Evolutionary conservation across 2,329 filamentous ascomycete genomes (phyloP).

Genomic region (Fusarium virguliforme): DNA sequence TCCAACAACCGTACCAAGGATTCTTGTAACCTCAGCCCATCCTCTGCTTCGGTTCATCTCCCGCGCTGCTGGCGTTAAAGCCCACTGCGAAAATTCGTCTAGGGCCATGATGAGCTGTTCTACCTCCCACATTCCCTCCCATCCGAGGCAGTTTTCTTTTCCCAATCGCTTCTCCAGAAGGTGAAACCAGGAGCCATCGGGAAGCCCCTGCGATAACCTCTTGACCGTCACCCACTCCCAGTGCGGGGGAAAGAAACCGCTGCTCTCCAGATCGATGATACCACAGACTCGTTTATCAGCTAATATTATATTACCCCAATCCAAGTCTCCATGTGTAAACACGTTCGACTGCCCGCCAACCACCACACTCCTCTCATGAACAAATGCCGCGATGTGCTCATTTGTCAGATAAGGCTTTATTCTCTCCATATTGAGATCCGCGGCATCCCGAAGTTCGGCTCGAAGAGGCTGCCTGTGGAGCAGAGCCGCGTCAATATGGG

Average conservation of each 20-base stretch:
- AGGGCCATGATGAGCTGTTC: slow-evolving; percentile 11
- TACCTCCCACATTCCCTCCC: slow-evolving; percentile 14
- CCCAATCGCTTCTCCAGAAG: slow-evolving; percentile 9
- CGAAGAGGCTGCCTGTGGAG: too few relatives aligned
- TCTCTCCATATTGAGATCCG: too few relatives aligned
- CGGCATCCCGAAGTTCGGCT: too few relatives aligned
- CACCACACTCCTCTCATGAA: too few relatives aligned
- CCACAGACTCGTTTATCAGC: too few relatives aligned
- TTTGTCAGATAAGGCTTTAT: too few relatives aligned
- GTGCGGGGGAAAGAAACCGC: slow-evolving; percentile 4
- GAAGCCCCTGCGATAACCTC: slow-evolving; percentile 14
- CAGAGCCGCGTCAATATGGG: too few relatives aligned
- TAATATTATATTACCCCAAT: too few relatives aligned
- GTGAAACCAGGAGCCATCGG: slow-evolving; percentile 6
- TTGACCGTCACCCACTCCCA: slow-evolving; percentile 14
- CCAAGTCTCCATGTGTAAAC: too few relatives aligned
- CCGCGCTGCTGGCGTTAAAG: not conserved
- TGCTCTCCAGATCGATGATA: not conserved
- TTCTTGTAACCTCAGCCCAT: slow-evolving; percentile 8
- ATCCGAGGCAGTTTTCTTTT: not conserved
- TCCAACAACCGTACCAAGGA: slow-evolving; percentile 1
- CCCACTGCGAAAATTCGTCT: not conserved
- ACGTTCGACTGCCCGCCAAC: too few relatives aligned
- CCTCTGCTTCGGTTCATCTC: slow-evolving; percentile 10
- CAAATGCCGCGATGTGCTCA: too few relatives aligned